These are phyloP conservation scores for Austroboletus novae-zelandiae DNA, from an alignment of 1,284 basidiomycete species.

Conservation along the genomic window DNA sequence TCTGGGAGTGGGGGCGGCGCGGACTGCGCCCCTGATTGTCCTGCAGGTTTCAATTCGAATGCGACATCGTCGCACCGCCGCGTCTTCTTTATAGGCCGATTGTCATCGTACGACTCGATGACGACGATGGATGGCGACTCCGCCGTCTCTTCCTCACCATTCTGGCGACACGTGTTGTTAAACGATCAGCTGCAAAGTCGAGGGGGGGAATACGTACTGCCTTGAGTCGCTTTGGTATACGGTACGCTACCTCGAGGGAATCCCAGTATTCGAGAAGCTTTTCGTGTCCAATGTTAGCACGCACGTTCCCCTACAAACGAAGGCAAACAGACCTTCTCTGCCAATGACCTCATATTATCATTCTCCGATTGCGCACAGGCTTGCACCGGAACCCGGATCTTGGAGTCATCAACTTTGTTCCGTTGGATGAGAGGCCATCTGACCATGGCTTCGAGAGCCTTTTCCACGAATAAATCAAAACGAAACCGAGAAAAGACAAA, in stretches of 20 bases:
- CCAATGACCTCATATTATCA: constrained; percentile 51
- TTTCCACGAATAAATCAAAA: background rate
- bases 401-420: constrained; percentile 93
- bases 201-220: constrained; percentile 34
- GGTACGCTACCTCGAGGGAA: constrained; percentile 71
- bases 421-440: constrained; percentile 84
- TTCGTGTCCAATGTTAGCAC: constrained; percentile 1
- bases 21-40: background rate
- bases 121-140: constrained; percentile 13
- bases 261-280: constrained; percentile 77
- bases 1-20: background rate
- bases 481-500: background rate
- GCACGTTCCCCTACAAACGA: background rate
- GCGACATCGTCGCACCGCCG: constrained; percentile 25
- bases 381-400: constrained; percentile 70
- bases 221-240: constrained; percentile 76
- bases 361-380: constrained; percentile 54
- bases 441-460: constrained; percentile 76
- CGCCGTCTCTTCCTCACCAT: constrained; percentile 28
- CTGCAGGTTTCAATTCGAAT: constrained; percentile 17
- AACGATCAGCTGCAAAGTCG: background rate
- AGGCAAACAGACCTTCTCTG: constrained; percentile 50
- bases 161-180: constrained; percentile 12
- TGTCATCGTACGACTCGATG: constrained; percentile 25
- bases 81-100: constrained; percentile 33